Evolutionary conservation across 371 early-diverging fungal species (phyloP).

Genomic region (Zancudomyces culisetae): DNA sequence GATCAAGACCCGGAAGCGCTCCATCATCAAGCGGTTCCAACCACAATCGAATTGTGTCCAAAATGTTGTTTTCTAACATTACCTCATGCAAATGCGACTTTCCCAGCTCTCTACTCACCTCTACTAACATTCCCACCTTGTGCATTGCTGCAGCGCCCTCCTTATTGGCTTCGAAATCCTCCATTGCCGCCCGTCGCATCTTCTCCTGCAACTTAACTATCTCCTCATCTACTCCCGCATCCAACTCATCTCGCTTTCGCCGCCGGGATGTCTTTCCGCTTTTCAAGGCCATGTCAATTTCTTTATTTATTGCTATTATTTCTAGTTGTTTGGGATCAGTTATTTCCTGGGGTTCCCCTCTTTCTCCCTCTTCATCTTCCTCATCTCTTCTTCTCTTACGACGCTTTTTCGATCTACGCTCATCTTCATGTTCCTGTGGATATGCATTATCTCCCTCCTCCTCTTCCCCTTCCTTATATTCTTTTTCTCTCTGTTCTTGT

Average conservation of each 20-base stretch:
- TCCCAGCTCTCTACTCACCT: conserved; percentile 40
- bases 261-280: conserved; percentile 37
- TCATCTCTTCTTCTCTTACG: background rate
- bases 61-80: conserved; percentile 70
- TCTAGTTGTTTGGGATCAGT: conserved; percentile 22
- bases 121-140: conserved; percentile 64
- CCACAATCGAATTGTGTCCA: conserved; percentile 80
- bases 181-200: conserved; percentile 63
- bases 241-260: conserved; percentile 46
- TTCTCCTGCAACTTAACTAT: conserved; percentile 40
- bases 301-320: conserved; percentile 34
- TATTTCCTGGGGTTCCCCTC: conserved; percentile 7
- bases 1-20: conserved; percentile 79
- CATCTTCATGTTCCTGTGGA: background rate
- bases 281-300: conserved; percentile 36
- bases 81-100: conserved; percentile 48
- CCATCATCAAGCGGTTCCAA: conserved; percentile 92
- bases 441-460: background rate
- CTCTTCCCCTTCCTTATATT: background rate
- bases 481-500: background rate
- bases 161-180: conserved; percentile 56
- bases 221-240: conserved; percentile 37
- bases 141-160: conserved; percentile 54
- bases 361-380: conserved; percentile 2
- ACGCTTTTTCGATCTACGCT: background rate